Base-by-base conservation (phyloP, 2,329 filamentous ascomycete species). In the Diaporthe sp. region DNA sequence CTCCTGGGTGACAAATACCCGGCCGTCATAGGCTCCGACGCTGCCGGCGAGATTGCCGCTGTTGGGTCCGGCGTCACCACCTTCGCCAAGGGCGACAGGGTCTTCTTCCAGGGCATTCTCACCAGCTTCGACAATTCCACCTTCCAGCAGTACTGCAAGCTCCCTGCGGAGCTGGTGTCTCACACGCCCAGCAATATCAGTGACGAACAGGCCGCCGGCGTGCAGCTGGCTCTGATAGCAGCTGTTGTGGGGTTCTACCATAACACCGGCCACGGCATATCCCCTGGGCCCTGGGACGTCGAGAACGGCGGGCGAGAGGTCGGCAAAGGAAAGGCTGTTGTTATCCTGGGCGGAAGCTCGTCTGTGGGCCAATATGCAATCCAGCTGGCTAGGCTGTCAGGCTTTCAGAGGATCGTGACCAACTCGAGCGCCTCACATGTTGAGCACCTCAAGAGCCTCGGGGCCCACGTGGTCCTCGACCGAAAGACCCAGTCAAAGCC, bases 321-420 rank as follows among this genome's bases (percentile, higher is more conserved):
- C 78, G 28, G 85, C 82, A 69, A 87, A 86, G 67, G 83, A 80
- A n/a, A 85, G 75, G 58, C 82, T 81, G 79, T 84, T 82, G 79
- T 87, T 83, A 79, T 86, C 83, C 53, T 80, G 75, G 37, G 80
- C 75, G 65, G 79, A 57, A 76, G 78, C 75, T 70, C 77, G 10
- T 84, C 82, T 55, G 86, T 88, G 0, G 87, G 87, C 5, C 82
- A 83, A 77, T 85, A 84, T 70, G 86, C 85, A 2, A 83, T 88
- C 9, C 86, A 88, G 77, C 82, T 88, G 6, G 84, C 85, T 17
- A 78, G 79, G 9, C 81, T 83, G 2, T 83, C 85, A 3, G 87
- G 87, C 8, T 87, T 85, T 73, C 81, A 84, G 42, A 86, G 88
- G n/a, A 74, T 87, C n/a, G 79, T 83, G 6, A 87, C 85, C 6